Percentiles rank a stretch among this genome's conserved stretches.
These are phyloP conservation scores for Rhizopus delemar DNA, from an alignment of 371 early-diverging fungal species.

Conservation along the genomic window DNA sequence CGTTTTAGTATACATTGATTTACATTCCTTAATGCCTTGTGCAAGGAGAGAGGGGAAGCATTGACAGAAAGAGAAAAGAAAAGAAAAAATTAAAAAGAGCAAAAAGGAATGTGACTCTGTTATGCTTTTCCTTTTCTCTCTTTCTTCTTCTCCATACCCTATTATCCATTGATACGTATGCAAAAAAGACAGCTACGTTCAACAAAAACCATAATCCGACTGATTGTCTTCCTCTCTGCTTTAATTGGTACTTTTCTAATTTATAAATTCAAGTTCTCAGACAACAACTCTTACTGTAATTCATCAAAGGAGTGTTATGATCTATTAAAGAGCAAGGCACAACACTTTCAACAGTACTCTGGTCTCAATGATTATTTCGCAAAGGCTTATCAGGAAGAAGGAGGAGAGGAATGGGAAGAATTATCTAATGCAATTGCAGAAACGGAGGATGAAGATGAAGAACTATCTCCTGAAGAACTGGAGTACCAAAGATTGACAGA, in stretches of 20 bases:
- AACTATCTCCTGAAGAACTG: slow-evolving; percentile 8
- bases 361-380: neutral
- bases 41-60: no score
- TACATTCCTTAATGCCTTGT: no score
- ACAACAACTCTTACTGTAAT: slow-evolving; percentile 14
- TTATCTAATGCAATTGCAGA: neutral
- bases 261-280: slow-evolving; percentile 2
- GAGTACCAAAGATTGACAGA: slow-evolving; percentile 24
- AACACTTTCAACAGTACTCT: slow-evolving; percentile 8
- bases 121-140: no score
- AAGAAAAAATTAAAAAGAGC: no score
- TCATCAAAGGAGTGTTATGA: slow-evolving; percentile 26
- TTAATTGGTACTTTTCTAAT: slow-evolving; percentile 3
- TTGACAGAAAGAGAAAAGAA: no score
- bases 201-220: slow-evolving; percentile 12
- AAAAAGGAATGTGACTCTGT: no score
- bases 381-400: neutral
- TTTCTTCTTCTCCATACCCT: no score
- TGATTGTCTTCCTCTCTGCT: neutral
- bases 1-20: no score
- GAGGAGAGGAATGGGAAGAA: neutral
- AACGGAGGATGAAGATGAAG: neutral
- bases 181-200: slow-evolving; percentile 12
- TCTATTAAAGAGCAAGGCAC: slow-evolving; percentile 21
- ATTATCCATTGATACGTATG: neutral